Evolutionary conservation across 2,329 filamentous ascomycete species (phyloP).

Genomic region (Talaromyces sp.): DNA sequence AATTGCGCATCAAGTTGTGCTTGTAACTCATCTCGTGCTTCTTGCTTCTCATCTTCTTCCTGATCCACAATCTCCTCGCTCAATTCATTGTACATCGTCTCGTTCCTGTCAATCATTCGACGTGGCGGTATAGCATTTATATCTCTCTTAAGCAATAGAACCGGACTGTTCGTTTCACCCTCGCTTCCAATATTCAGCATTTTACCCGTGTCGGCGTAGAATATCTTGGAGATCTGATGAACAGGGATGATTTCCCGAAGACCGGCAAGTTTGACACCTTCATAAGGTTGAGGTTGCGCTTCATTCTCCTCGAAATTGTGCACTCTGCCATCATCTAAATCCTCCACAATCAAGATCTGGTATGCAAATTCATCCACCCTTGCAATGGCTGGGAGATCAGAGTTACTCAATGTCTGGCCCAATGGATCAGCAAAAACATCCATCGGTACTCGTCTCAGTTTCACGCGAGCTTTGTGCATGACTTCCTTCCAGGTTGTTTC

Average conservation of each 20-base stretch:
- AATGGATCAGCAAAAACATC: constrained; percentile 41
- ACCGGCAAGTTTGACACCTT: constrained; percentile 59
- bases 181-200: constrained; percentile 77
- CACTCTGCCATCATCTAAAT: constrained; percentile 68
- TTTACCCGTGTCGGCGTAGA: constrained; percentile 86
- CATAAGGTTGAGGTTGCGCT: constrained; percentile 55
- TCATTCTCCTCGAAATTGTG: constrained; percentile 63
- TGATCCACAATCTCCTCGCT: constrained; percentile 31
- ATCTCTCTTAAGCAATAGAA: constrained; percentile 71
- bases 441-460: constrained; percentile 68
- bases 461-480: constrained; percentile 84
- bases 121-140: constrained; percentile 59
- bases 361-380: constrained; percentile 68
- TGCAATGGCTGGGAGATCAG: constrained; percentile 39
- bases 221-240: constrained; percentile 80
- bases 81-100: constrained; percentile 33
- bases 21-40: constrained; percentile 36
- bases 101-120: constrained; percentile 52
- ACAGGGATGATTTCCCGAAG: constrained; percentile 65
- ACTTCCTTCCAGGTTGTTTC: constrained; percentile 90
- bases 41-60: constrained; percentile 26
- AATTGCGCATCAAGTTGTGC: constrained; percentile 39
- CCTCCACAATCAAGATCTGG: constrained; percentile 76
- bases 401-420: constrained; percentile 18
- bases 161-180: constrained; percentile 66